Evolutionary conservation across 345 rosid genomes (phyloP), one percentile per base, ranked within the genome.

Genomic region (Eucalyptus albens): DNA sequence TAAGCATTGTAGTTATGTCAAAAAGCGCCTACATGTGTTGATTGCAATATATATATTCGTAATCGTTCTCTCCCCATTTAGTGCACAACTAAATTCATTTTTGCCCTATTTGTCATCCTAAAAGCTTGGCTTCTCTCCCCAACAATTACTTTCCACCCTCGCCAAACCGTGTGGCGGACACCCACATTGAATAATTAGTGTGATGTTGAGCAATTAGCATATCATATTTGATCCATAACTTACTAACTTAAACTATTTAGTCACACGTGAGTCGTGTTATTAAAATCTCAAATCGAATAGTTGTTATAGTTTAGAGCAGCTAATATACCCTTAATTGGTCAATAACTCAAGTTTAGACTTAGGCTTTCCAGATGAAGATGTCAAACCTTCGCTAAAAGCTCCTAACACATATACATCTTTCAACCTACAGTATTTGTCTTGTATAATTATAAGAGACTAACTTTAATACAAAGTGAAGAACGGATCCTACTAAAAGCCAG

Each of bases 101-200:
- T 21, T 56, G 6, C 27, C 27, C 27, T 0, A 56, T 56, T 56
- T 24, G 27, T 24, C 62, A 24, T 56, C 62, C 6, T 56, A 56
- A 11, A 24, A 56, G 6, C 29, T 56, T 56, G 62, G 59, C 59
- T 53, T 53, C 5, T 21, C 59, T 53, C 26, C 59, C 59, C 59
- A 21, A 21, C 59, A 53, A 53, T 53, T 53, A 53, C 26, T 53
- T 1, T 56, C 62, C 13, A 9, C 6, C 62, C 29, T 56, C 0
- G 1, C 2, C 0, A 3, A 22, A 56, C 14, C 14, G 2, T 22
- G 13, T 10, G 29, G 62, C 2, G 2, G 2, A 55, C 26, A 55
- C 65, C 29, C 17, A 29, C 72, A 62, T 62, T 29, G 9, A 5
- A n/a, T n/a, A 65, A 65, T n/a, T 65, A 2, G 2, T 65, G 2